phyloP scores from a whole-genome alignment of 73 alveolate genomes.

The Tetrahymena elliotti region DNA sequence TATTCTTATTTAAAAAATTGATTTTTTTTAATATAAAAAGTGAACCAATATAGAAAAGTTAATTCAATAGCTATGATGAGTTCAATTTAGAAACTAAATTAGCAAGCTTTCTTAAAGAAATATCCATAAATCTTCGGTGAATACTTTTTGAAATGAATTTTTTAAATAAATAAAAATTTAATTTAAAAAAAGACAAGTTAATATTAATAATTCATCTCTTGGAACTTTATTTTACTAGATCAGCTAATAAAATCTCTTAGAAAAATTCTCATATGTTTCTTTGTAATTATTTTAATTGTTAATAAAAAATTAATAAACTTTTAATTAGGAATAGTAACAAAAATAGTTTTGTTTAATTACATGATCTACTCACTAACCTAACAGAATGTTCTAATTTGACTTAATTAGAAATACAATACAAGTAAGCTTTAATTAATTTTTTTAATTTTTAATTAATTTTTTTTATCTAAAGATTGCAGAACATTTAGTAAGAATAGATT shows the following conservation, averaged over 20 bases:
- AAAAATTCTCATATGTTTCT: not conserved
- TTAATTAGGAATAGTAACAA: not conserved
- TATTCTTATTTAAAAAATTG: no score
- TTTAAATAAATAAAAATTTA: no score
- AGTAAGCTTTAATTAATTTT: not conserved
- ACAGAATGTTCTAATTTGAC: not conserved
- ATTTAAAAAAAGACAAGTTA: not conserved
- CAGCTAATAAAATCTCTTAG: not conserved
- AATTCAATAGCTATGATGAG: not conserved
- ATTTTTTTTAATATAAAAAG: not conserved
- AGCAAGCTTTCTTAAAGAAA: not conserved
- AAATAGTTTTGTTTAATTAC: not conserved
- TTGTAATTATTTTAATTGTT: not conserved
- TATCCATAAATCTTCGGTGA: not conserved
- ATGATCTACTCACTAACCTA: not conserved
- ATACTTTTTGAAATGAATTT: no score
- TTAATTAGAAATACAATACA: not conserved
- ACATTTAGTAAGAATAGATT: not conserved
- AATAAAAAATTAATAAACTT: not conserved
- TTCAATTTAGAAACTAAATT: not conserved
- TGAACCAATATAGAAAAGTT: not conserved
- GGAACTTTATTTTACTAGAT: not conserved
- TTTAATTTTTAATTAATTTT: not conserved
- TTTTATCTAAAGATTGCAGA: not conserved
- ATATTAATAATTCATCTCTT: not conserved